Percentiles rank a stretch among this genome's conserved stretches.
phyloP scores from a whole-genome alignment of 2,329 filamentous ascomycete species.

The Colletotrichum sp. region DNA sequence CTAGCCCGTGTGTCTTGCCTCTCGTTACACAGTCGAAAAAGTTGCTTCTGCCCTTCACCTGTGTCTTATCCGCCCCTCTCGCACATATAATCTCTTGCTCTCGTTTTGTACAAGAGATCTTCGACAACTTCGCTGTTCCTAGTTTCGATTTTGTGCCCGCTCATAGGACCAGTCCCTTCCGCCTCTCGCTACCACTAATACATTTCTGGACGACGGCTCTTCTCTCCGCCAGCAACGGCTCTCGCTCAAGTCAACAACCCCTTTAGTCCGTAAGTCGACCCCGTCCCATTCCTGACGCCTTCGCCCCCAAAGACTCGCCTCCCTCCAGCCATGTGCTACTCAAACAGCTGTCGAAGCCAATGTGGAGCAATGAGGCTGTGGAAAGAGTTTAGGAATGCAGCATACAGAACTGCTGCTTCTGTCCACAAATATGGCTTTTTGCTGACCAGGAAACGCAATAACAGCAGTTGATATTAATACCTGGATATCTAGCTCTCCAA shows the following conservation, averaged over 20 bases:
- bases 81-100: conserved; percentile 6
- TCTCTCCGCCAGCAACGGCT: neutral
- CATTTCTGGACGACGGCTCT: neutral
- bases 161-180: neutral
- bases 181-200: conserved; percentile 1
- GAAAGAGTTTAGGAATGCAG: conserved; percentile 19
- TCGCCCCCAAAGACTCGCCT: conserved; percentile 3
- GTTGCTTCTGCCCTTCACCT: neutral
- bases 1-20: neutral
- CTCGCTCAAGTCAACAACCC: neutral
- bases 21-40: conserved; percentile 9
- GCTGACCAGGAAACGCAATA: conserved; percentile 19
- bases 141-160: neutral
- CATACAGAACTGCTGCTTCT: neutral
- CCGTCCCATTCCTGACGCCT: neutral
- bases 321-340: neutral
- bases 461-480: neutral
- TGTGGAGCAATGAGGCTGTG: neutral
- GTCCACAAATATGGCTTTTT: neutral
- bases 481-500: neutral
- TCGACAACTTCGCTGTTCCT: neutral
- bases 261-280: conserved; percentile 7
- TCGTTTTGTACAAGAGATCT: neutral
- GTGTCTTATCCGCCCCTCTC: neutral
- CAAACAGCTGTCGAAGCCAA: neutral